phyloP scores from a whole-genome alignment of 768 basidiomycete species.

The Agaricus blazei region DNA sequence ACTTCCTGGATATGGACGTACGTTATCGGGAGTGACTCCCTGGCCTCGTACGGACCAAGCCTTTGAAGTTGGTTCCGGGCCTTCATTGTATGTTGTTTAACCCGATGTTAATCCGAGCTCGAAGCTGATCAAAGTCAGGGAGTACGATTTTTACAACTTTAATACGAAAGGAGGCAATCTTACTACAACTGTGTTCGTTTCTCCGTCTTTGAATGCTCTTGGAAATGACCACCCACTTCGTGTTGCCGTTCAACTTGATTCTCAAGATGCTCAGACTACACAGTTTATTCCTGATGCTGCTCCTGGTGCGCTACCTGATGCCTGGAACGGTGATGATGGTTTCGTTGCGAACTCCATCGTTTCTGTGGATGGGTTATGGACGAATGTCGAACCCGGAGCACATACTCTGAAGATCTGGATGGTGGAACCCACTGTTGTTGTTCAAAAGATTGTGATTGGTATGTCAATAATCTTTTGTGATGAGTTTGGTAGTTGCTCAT shows the following conservation, averaged over 20 bases:
- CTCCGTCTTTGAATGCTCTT: conserved; percentile 50
- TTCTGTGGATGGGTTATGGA: conserved; percentile 32
- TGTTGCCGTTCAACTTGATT: conserved; percentile 48
- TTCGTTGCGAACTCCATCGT: conserved; percentile 53
- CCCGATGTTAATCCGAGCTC: neutral
- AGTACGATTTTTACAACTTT: conserved; percentile 66
- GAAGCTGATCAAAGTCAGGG: conserved; percentile 24
- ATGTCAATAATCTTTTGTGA: conserved; percentile 10
- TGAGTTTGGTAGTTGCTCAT: neutral
- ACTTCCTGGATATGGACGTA: conserved; percentile 55
- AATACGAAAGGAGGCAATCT: conserved; percentile 42
- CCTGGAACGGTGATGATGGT: conserved; percentile 43
- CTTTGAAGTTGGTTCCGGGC: conserved; percentile 60
- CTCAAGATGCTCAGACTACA: conserved; percentile 30
- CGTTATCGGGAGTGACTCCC: conserved; percentile 56
- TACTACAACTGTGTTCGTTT: conserved; percentile 41
- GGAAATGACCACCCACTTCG: conserved; percentile 45
- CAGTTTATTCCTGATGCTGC: conserved; percentile 42
- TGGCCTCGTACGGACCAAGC: conserved; percentile 48
- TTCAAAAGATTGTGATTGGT: conserved; percentile 62
- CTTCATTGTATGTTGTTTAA: conserved; percentile 40
- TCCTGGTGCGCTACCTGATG: conserved; percentile 39
- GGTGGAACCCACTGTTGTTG: conserved; percentile 54
- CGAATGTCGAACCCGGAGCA: conserved; percentile 38
- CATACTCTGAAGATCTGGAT: conserved; percentile 60